phyloP scores from a whole-genome alignment of 1,284 basidiomycete species.

The Marasmius oreades region DNA sequence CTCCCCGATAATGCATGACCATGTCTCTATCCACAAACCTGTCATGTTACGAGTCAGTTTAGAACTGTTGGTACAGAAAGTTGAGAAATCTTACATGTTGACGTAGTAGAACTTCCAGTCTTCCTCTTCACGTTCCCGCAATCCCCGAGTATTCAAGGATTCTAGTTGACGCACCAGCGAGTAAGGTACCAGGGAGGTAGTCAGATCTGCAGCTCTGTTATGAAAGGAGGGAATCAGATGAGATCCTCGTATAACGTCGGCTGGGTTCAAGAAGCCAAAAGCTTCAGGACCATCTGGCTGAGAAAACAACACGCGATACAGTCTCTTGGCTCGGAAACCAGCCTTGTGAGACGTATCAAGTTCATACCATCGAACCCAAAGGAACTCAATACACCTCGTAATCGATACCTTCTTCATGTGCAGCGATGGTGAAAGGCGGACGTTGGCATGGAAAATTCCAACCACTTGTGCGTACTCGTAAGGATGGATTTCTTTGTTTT shows the following conservation, averaged over 20 bases:
- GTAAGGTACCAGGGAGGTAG: background rate
- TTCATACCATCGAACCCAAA: constrained; percentile 9
- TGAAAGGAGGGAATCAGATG: constrained; percentile 22
- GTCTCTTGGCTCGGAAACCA: constrained; percentile 14
- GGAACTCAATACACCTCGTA: background rate
- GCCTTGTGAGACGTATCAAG: background rate
- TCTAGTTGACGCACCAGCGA: background rate
- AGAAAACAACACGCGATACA: constrained; percentile 21
- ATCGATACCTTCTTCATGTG: background rate
- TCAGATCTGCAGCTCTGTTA: background rate
- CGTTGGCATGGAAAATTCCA: too few relatives aligned
- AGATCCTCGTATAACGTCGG: constrained; percentile 20
- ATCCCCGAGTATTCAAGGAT: background rate
- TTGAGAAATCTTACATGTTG: constrained; percentile 2
- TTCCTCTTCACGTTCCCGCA: background rate
- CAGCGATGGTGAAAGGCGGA: too few relatives aligned
- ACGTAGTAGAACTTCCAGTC: constrained; percentile 7
- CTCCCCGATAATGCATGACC: constrained; percentile 10
- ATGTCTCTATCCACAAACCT: constrained; percentile 15
- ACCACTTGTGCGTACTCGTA: too few relatives aligned
- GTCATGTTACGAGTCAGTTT: constrained; percentile 13
- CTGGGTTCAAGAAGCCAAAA: constrained; percentile 30
- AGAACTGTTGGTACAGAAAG: background rate
- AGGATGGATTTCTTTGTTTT: too few relatives aligned
- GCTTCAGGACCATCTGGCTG: constrained; percentile 13